Evolutionary conservation across 352 stramenopile genomes (phyloP), one percentile per base, ranked within the genome.

Genomic region (Phytopythium cucurbitacearum): DNA sequence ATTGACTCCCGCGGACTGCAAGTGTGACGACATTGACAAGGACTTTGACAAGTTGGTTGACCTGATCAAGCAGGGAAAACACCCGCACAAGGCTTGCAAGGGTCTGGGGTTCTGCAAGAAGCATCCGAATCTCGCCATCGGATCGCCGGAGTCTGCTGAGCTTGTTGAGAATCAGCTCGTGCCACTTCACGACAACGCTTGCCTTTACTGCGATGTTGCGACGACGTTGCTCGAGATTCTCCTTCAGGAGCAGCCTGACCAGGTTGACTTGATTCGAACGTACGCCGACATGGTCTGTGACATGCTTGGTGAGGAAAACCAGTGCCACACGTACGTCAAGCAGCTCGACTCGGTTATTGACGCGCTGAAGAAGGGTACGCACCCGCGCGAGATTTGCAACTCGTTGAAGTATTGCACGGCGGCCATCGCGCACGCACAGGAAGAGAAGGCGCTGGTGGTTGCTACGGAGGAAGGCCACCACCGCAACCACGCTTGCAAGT

Each of bases 21-120:
- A 80, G 46, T 91, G 81, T 48, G 56, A 80, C 12, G 49, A 72
- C 32, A 45, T 77, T 15, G 68, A 74, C 16, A 60, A 66, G 13
- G 70, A 86, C 44, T 86, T 87, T 66, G 75, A 87, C 45, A 54
- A 69, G 28, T 73, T 91, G 53, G 70, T 91, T 4, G 59, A 73
- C 28, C 55, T 75, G 39, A 55, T 76, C 13, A 69, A 89, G 58
- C 48, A 79, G 42, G 78, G 70, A 9, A 62, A 83, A 8, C 40
- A 51, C n/a, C 73, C 77, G 1, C 56, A 58, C 51, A 63, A 85
- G 11, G 57, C 87, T 7, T 91, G 80, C 53, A 48, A 57, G 11
- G 47, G 48, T 3, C 43, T 76, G 5, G 58, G 61, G 3, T 71
- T 86, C 50, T 90, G 76, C 48, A 62, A 59, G 38, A 60, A 58